Percentiles rank a stretch among this genome's conserved stretches.
Evolutionary conservation across 495 filamentous ascomycete species (phyloP).

Genomic region (Trichoderma asperelloides): DNA sequence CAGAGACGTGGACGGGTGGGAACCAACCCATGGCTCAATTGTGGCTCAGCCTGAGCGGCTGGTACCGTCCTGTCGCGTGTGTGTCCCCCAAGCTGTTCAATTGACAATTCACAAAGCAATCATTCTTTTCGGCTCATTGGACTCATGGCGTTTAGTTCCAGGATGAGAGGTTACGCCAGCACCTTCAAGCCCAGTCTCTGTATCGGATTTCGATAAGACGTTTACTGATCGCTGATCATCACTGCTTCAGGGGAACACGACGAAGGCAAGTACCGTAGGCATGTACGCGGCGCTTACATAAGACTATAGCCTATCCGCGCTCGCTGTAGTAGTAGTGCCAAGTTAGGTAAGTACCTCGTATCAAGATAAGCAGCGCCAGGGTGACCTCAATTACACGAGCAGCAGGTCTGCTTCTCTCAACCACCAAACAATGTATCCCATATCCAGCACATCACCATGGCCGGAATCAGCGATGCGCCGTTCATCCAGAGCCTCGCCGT

Average conservation of each 20-base stretch:
- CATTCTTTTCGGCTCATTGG: not conserved
- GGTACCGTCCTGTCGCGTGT: not conserved
- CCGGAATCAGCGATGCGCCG: constrained; percentile 14
- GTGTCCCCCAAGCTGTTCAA: not conserved
- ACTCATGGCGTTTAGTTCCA: not conserved
- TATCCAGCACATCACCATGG: constrained; percentile 3
- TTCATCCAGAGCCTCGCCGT: constrained; percentile 46
- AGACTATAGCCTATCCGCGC: not conserved
- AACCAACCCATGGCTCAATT: not conserved
- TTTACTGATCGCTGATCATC: too few relatives aligned
- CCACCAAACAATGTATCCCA: not conserved
- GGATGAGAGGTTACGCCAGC: too few relatives aligned
- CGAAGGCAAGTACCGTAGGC: too few relatives aligned
- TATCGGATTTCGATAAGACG: too few relatives aligned
- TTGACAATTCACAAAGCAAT: not conserved
- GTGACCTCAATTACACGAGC: too few relatives aligned
- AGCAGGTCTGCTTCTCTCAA: not conserved
- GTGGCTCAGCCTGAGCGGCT: not conserved
- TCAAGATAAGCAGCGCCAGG: too few relatives aligned
- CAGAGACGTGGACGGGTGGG: constrained; percentile 26
- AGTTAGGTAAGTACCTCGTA: too few relatives aligned
- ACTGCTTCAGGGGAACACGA: too few relatives aligned
- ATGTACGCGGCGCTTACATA: not conserved
- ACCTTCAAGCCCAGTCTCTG: too few relatives aligned
- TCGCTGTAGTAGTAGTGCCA: too few relatives aligned